Base-by-base conservation (phyloP, 495 filamentous ascomycete species). In the Hypoxylon trugodes region DNA sequence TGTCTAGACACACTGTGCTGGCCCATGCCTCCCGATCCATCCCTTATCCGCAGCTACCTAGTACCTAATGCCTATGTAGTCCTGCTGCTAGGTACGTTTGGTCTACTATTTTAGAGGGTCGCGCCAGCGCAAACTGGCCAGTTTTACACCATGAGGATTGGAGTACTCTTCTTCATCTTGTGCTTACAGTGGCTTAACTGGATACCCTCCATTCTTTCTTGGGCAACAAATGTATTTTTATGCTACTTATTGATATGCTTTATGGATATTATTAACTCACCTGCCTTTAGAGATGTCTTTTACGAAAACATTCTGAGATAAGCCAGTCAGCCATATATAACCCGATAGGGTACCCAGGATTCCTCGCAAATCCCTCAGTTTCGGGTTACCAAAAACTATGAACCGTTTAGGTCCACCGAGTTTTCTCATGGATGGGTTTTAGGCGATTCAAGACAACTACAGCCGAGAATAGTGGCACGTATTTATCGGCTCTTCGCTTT, bases 351-450 rank as follows among this genome's bases (percentile, higher is more conserved):
- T 22, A 35, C 33, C 15, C 40, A 33, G 45, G 15, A 58, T 62
- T 42, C 47, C 53, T 58, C 45, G 37, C 58, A 33, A 56, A 62
- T 61, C 58, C 57, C 52, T 62, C 64, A 25, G 58, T 46, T 67
- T 47, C 57, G 6, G 28, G 38, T 50, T 22, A 51, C 18, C 30
- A 42, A 46, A 15, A 41, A 40, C 41, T 47, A 21, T 24, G 25
- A 38, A 41, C 47, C 12, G 49, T 48, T 56, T 33, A 56, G 62
- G 40, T 6, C n/a, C 33, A 53, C 58, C 58, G 62, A 62, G 64
- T 42, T 40, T 49, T 21, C 22, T 25, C 49, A 15, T 50, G 30
- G 28, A 43, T 41, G 36, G 46, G 18, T 41, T 49, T 57, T 57
- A 52, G 52, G 57, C 58, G 40, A 58, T 46, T 67, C 50, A 48